Evolutionary conservation across 176 grass and related monocot species (phyloP), one percentile per base, ranked within the genome.

Genomic region (Musa troglodytarum): DNA sequence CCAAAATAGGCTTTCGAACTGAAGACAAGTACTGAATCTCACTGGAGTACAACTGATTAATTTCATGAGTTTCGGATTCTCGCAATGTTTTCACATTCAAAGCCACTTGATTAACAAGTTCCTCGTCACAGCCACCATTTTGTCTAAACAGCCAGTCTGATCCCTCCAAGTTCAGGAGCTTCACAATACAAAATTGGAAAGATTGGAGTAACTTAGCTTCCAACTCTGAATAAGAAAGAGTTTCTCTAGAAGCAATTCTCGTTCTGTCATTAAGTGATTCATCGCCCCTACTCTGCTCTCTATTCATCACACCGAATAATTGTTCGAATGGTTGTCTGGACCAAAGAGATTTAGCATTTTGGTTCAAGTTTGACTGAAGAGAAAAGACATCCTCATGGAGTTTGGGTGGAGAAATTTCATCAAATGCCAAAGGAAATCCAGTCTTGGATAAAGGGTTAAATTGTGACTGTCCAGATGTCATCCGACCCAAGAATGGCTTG

Each of bases 191-290:
- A 76, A 16, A 15, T 14, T 55, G 55, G n/a, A 85, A 51, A 76
- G 83, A 72, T 13, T 64, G 67, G 23, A 80, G 29, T n/a, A 85
- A 23, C 57, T 63, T 12, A 54, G 65, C 29, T 80, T 85, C 79
- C 22, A 59, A 69, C 52, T 69, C 83, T 54, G 66, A 50, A 53
- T 63, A 80, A 50, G 77, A 64, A 51, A 79, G 79, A 24, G 19
- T 76, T 50, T 75, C 49, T 50, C 69, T 74, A 23, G 63, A 17
- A 49, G 65, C 53, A 14, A 9, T 23, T n/a, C 25, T 20, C 11
- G 19, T 24, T 57, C 56, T 76, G 24, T 51, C 56, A 51, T 25
- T 34, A 53, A 69, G 53, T 62, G 50, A 19, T 52, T 16, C 63
- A 68, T 24, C 65, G 19, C 28, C 53, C 49, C 72, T 64, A 29